Evolutionary conservation across 2,329 filamentous ascomycete species (phyloP), one percentile per base, ranked within the genome.

Genomic region (Penicillium sp.): DNA sequence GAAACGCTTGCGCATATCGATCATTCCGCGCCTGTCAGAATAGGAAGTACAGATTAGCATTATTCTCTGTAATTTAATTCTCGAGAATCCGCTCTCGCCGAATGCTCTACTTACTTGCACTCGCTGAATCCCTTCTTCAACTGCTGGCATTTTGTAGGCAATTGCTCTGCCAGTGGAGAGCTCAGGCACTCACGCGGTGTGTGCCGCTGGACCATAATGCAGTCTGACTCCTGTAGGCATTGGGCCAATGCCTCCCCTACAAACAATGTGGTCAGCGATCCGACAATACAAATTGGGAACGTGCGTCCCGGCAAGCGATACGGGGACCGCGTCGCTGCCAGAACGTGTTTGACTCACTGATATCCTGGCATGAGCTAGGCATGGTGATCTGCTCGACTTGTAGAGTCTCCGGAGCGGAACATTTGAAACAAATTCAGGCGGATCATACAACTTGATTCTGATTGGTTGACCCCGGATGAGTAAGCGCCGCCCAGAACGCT

Each of bases 1-100:
- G 78, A 99, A 98, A 33, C 95, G 89, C 80, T 98, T 98, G 74
- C 95, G 90, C 95, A 99, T 99, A 75, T 99, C 95, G 67, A 98
- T 90, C 86, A 96, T 86, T 63, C 95, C 95, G 63, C 93, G 90
- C 71, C 76, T 77, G 21, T 22, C 4, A 4, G 27, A n/a, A 44
- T 22, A 29, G 7, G 47, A 13, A 24, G 31, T 19, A 7, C 6
- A 24, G 2, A 31, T 65, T 52, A 65, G 62, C 13, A 4, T 9
- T 52, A 14, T 48, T 45, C 11, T 37, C 21, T 22, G 33, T 48
- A 19, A 22, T 16, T 35, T 9, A 16, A 19, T 13, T 41, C 21
- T 39, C 35, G 2, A 43, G 13, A 22, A 6, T 35, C 29, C 29
- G 19, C 27, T 19, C n/a, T 27, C 31, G 39, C 19, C 31, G 35